Percentiles rank a stretch among this genome's conserved stretches.
phyloP scores from a whole-genome alignment of 208 protist species.

The Vickermania ingenoplastis region DNA sequence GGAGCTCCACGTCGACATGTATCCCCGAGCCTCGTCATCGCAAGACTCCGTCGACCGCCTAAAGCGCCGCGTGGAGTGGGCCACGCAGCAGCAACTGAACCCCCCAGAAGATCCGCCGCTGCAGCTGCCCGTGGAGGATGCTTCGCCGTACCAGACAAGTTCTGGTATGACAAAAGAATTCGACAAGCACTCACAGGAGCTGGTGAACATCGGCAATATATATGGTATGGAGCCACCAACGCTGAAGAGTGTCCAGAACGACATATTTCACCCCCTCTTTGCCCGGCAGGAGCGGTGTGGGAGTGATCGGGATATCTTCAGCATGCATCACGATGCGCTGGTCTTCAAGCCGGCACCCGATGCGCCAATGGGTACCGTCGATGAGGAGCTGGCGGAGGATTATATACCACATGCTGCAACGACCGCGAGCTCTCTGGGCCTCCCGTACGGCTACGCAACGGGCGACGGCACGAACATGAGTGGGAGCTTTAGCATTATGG shows the following conservation, averaged over 20 bases:
- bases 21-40: conserved; percentile 10
- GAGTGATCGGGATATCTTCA: conserved; percentile 32
- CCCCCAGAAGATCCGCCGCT: neutral
- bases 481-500: neutral
- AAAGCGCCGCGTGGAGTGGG: neutral
- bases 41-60: neutral
- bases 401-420: neutral
- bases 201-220: conserved; percentile 20
- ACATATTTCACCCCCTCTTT: conserved; percentile 46
- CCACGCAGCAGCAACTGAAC: neutral
- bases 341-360: neutral
- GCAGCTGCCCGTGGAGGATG: neutral
- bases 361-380: neutral
- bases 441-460: neutral
- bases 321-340: conserved; percentile 5
- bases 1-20: conserved; percentile 45
- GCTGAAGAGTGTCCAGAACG: conserved; percentile 17
- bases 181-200: conserved; percentile 26
- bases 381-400: neutral
- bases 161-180: conserved; percentile 13
- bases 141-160: neutral
- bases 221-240: conserved; percentile 21
- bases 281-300: conserved; percentile 39
- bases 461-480: neutral
- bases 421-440: neutral